Evolutionary conservation across 1,284 basidiomycete species (phyloP).

Genomic region (Cutaneotrichosporon cavernicola): DNA sequence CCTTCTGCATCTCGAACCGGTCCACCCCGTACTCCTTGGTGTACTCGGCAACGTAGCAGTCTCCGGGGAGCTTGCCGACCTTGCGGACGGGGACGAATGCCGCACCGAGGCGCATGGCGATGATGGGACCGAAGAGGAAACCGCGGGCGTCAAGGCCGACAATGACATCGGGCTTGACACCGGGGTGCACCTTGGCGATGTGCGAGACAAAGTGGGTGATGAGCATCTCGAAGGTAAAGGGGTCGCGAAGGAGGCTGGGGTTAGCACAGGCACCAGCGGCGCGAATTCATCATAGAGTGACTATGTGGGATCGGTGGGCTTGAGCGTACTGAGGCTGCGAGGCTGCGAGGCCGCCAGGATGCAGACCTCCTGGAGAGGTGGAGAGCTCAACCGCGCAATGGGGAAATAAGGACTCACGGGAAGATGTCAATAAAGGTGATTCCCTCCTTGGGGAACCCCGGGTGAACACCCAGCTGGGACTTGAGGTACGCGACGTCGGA

Average conservation of each 20-base stretch:
- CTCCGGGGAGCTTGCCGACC: slow-evolving; percentile 87
- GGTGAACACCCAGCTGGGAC: slow-evolving; percentile 65
- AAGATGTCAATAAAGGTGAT: slow-evolving; percentile 73
- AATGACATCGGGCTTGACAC: slow-evolving; percentile 86
- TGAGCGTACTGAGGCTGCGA: too few relatives aligned
- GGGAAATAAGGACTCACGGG: slow-evolving; percentile 54
- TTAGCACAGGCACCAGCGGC: background rate
- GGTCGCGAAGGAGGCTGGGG: slow-evolving; percentile 66
- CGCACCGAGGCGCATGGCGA: slow-evolving; percentile 86
- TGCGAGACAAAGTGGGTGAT: slow-evolving; percentile 88
- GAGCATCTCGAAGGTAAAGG: slow-evolving; percentile 80
- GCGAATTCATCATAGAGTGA: too few relatives aligned
- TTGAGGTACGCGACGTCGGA: slow-evolving; percentile 73
- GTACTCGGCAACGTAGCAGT: slow-evolving; percentile 73
- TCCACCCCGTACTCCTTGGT: slow-evolving; percentile 94
- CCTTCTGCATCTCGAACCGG: slow-evolving; percentile 90
- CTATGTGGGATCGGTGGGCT: too few relatives aligned
- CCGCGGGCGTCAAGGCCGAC: slow-evolving; percentile 96
- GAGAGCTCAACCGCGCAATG: background rate
- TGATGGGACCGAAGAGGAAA: slow-evolving; percentile 89
- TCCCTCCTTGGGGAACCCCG: slow-evolving; percentile 80
- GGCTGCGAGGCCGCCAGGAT: background rate
- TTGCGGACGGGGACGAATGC: slow-evolving; percentile 97
- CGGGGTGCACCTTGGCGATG: slow-evolving; percentile 63
- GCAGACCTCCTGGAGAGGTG: too few relatives aligned